Evolutionary conservation across 192 early-diverging fungal species (phyloP), one percentile per base, ranked within the genome.

Genomic region (Geosiphon pyriformis): DNA sequence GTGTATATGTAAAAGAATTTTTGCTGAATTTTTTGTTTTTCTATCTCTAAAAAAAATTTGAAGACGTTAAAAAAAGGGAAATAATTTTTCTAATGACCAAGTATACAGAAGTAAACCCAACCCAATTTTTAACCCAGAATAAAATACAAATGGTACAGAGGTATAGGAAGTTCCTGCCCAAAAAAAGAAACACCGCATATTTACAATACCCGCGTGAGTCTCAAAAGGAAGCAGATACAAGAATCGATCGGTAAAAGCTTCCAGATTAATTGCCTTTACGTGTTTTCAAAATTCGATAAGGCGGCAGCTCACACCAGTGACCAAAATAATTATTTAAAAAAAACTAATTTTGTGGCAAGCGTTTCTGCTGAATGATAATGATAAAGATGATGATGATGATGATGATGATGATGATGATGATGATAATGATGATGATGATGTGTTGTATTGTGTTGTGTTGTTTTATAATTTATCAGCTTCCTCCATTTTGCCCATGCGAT

Each of bases 401-500:
- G 37, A 42, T 42, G 15, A 10, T 42, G 37, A 42, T 42, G n/a
- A n/a, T 42, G 15, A 42, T 42, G 37, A 15, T 42, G 37, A 42
- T 10, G 6, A 10, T 42, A 42, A 10, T 42, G 37, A 15, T 42
- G 15, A 15, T 42, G 37, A 15, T 10, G 37, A 42, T 42, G 6
- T 42, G 6, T 42, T 42, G 37, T 10, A 10, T 42, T 10, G 37
- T n/a, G n/a, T n/a, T n/a, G 15, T 15, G 37, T 10, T 37, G 22
- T 42, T 25, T 61, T 61, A 70, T 20, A 70, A 49, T 15, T 70
- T 70, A 34, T 70, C 68, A 7, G 68, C 57, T 25, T 60, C 68
- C 53, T 70, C 68, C 57, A 70, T 61, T 42, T 70, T 70, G 2
- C 59, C 59, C 68, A 70, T 70, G 22, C 68, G 58, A 59, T 51